Conservation (phyloP, 768 basidiomycete genomes). For the Chalciporus pseudorubinellus region DNA sequence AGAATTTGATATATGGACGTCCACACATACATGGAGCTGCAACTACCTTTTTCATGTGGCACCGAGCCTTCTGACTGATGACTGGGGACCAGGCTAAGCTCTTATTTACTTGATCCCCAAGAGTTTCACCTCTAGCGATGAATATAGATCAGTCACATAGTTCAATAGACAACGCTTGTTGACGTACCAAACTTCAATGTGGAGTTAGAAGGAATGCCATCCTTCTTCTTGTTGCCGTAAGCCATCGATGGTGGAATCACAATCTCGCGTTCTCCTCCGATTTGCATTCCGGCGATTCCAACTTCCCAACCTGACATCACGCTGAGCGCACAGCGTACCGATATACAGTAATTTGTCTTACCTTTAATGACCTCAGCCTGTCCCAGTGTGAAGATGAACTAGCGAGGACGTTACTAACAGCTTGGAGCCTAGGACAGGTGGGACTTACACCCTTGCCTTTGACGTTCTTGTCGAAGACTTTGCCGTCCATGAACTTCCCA, state of each 20-base stretch:
- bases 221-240: slow-evolving; percentile 63
- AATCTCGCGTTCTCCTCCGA: slow-evolving; percentile 82
- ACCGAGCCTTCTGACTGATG: slow-evolving; percentile 4
- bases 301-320: slow-evolving; percentile 74
- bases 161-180: not conserved
- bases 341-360: slow-evolving; percentile 24
- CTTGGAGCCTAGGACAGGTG: slow-evolving; percentile 6
- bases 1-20: slow-evolving; percentile 29
- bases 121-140: slow-evolving; percentile 64
- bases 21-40: slow-evolving; percentile 17
- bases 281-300: slow-evolving; percentile 89
- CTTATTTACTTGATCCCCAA: slow-evolving; percentile 57
- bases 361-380: slow-evolving; percentile 92
- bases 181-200: slow-evolving; percentile 78
- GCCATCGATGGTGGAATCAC: slow-evolving; percentile 68
- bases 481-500: slow-evolving; percentile 79
- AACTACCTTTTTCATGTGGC: slow-evolving; percentile 19
- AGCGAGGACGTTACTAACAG: slow-evolving; percentile 1
- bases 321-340: slow-evolving; percentile 2
- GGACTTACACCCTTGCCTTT: slow-evolving; percentile 80
- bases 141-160: slow-evolving; percentile 11
- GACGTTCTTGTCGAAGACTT: slow-evolving; percentile 75
- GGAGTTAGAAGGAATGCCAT: slow-evolving; percentile 72
- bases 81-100: slow-evolving; percentile 10
- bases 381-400: slow-evolving; percentile 82